Evolutionary conservation across 257 asterid species (phyloP).

Genomic region (Cruciata laevipes): DNA sequence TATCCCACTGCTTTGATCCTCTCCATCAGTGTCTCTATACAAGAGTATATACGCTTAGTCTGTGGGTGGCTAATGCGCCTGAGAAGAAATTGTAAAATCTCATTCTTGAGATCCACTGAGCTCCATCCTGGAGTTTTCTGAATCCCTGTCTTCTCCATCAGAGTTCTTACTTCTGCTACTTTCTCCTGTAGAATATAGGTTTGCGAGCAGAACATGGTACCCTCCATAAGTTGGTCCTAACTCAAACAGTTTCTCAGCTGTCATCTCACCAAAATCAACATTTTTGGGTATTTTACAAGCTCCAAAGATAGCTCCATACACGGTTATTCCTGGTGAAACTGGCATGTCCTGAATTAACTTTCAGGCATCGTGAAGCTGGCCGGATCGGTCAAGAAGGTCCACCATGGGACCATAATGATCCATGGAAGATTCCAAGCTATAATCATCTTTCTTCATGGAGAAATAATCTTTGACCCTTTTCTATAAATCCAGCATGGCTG

Average conservation of each 20-base stretch:
- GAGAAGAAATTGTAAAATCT: constrained; percentile 88
- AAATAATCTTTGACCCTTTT: constrained; percentile 53
- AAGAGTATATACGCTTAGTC: constrained; percentile 54
- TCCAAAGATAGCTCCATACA: constrained; percentile 92
- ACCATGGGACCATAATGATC: constrained; percentile 92
- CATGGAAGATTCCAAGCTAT: constrained; percentile 61
- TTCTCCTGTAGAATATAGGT: constrained; percentile 71
- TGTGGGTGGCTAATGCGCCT: constrained; percentile 79
- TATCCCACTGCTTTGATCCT: constrained; percentile 79
- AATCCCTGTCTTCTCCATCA: constrained; percentile 83
- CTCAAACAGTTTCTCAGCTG: constrained; percentile 64
- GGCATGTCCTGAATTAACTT: constrained; percentile 64
- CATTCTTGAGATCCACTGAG: constrained; percentile 62
- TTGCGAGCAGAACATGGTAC: constrained; percentile 79
- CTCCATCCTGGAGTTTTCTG: constrained; percentile 86
- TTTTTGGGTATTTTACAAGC: constrained; percentile 94
- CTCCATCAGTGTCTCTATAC: constrained; percentile 50
- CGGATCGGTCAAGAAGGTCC: constrained; percentile 93
- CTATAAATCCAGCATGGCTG: constrained; percentile 85
- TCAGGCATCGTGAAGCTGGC: constrained; percentile 79
- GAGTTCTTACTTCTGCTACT: constrained; percentile 68
- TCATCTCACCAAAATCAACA: constrained; percentile 67
- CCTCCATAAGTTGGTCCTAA: constrained; percentile 85
- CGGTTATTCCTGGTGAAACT: constrained; percentile 64
- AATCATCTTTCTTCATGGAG: constrained; percentile 55